phyloP scores from a whole-genome alignment of 192 early-diverging fungal genomes.

The Ambispora gerdemannii region DNA sequence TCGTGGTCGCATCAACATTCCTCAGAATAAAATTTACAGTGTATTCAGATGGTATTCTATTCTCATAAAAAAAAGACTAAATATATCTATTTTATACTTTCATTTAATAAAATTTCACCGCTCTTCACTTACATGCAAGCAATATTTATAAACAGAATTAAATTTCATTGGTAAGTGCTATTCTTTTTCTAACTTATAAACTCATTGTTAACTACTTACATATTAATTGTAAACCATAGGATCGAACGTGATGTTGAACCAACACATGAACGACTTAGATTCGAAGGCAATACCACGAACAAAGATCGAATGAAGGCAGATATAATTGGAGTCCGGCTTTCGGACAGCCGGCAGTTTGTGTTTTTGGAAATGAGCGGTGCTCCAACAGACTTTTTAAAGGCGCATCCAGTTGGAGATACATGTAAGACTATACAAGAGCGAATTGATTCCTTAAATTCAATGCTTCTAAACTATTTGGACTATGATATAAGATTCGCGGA shows the following conservation, averaged over 20 bases:
- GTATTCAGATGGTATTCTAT: too few species aligned
- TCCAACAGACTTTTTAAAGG: constrained; percentile 15
- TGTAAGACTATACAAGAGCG: constrained; percentile 12
- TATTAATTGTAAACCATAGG: constrained; percentile 18
- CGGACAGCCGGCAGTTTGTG: background rate
- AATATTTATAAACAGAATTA: constrained; percentile 9
- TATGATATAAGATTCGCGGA: too few species aligned
- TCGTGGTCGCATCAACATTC: constrained; percentile 11
- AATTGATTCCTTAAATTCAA: constrained; percentile 29
- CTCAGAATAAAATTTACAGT: too few species aligned
- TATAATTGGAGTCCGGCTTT: constrained; percentile 17
- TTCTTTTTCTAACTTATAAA: constrained; percentile 21
- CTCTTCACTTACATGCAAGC: constrained; percentile 6
- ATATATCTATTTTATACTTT: too few species aligned
- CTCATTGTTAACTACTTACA: constrained; percentile 4
- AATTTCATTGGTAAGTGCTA: constrained; percentile 9
- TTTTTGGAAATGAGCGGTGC: constrained; percentile 24
- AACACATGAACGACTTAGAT: constrained; percentile 4
- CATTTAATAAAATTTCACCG: constrained; percentile 21
- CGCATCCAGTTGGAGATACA: constrained; percentile 2
- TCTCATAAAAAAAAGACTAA: too few species aligned
- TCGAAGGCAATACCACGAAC: constrained; percentile 8
- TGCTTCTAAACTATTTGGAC: too few species aligned
- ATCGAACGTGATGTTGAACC: constrained; percentile 17
- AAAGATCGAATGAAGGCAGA: constrained; percentile 23